Evolutionary conservation across 2,329 filamentous ascomycete genomes (phyloP).

Genomic region (Alternaria sp.): DNA sequence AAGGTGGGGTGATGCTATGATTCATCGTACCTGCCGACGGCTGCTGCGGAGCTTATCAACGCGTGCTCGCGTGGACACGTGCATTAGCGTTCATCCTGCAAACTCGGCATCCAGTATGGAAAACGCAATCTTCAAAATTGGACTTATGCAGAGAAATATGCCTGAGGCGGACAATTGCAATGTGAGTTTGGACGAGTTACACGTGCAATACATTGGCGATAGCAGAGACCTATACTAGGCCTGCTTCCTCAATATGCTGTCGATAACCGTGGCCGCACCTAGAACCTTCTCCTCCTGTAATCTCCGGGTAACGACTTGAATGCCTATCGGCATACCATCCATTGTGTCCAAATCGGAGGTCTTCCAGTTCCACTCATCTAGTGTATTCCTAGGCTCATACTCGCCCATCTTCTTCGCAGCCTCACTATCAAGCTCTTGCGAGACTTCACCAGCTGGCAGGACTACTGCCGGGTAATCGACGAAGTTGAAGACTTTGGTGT

Average conservation of each 20-base stretch:
- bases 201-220: background rate
- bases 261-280: constrained; percentile 43
- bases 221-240: background rate
- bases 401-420: constrained; percentile 34
- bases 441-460: constrained; percentile 60
- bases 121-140: background rate
- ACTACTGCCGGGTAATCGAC: constrained; percentile 66
- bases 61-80: constrained; percentile 19
- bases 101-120: background rate
- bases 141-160: background rate
- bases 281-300: constrained; percentile 49
- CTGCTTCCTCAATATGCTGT: constrained; percentile 12
- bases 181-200: background rate
- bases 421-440: constrained; percentile 48
- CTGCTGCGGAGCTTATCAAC: constrained; percentile 18
- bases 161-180: background rate
- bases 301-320: constrained; percentile 46
- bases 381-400: constrained; percentile 57
- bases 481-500: constrained; percentile 68
- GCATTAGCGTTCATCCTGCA: background rate
- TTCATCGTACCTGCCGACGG: constrained; percentile 12
- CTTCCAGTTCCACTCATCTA: constrained; percentile 60
- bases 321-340: constrained; percentile 46
- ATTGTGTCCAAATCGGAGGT: constrained; percentile 44
- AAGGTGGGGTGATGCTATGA: constrained; percentile 19